These are phyloP conservation scores for Chaetomium sp. DNA, from an alignment of 2,329 filamentous ascomycete species.

Conservation along the genomic window DNA sequence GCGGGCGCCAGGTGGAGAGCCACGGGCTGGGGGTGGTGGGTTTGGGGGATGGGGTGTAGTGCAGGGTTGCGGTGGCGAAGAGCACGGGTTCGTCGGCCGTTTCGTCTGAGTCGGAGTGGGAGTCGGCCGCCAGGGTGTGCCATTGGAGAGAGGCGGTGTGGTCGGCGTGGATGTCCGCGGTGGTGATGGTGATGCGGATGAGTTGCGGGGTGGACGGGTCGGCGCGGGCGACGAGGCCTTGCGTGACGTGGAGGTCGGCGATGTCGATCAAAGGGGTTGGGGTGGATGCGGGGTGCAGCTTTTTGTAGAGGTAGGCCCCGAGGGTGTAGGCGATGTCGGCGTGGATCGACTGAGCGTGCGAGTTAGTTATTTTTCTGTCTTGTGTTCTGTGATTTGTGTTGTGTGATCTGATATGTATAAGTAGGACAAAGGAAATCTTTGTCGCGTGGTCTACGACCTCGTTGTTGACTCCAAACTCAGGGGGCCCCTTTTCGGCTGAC, in stretches of 20 bases:
- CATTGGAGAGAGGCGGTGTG: conserved; percentile 37
- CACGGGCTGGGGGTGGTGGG: conserved; percentile 40
- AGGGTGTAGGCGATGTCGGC: conserved; percentile 61
- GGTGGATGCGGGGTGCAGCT: conserved; percentile 36
- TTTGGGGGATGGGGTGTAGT: conserved; percentile 31
- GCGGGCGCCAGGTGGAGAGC: conserved; percentile 49
- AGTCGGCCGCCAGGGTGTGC: conserved; percentile 33
- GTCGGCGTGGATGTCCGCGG: conserved; percentile 39
- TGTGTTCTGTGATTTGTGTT: no score
- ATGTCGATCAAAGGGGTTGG: conserved; percentile 35
- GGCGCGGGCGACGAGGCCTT: conserved; percentile 30
- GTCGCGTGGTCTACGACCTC: no score
- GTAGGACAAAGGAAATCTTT: no score
- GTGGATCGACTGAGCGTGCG: conserved; percentile 38
- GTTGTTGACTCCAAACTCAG: no score
- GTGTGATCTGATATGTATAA: no score
- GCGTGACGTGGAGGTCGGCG: conserved; percentile 31
- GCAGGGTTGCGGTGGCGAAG: conserved; percentile 45
- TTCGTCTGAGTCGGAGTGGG: neutral
- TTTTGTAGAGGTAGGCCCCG: conserved; percentile 51
- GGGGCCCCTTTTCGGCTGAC: no score
- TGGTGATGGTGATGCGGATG: conserved; percentile 27
- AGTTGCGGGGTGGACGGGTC: conserved; percentile 27
- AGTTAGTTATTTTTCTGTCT: neutral
- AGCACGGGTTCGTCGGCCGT: conserved; percentile 18